Conservation (phyloP, 2,329 filamentous ascomycete species). For the Neonectria hederae region DNA sequence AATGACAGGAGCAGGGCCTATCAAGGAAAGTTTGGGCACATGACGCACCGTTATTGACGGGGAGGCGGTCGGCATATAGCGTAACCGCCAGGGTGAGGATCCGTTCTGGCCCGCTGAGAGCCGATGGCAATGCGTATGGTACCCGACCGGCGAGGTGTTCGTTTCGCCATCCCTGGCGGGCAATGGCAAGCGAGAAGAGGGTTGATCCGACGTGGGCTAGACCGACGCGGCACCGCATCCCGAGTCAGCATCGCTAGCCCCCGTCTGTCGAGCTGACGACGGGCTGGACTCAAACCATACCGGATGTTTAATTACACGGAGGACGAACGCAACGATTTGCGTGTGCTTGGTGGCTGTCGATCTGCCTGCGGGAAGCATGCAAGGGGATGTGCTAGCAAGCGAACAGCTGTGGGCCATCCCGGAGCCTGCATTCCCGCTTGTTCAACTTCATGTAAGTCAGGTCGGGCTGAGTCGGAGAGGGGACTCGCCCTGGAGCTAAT, state of each 20-base stretch:
- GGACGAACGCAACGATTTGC: slow-evolving; percentile 6
- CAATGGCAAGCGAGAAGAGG: slow-evolving; percentile 10
- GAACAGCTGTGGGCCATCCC: slow-evolving; percentile 6
- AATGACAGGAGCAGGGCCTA: slow-evolving; percentile 18
- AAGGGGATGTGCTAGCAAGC: slow-evolving; percentile 11
- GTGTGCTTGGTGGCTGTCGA: slow-evolving; percentile 9
- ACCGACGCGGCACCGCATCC: slow-evolving; percentile 17
- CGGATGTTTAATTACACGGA: slow-evolving; percentile 4
- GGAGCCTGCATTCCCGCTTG: neutral
- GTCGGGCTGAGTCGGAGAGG: neutral
- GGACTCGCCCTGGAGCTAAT: neutral
- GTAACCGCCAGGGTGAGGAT: slow-evolving; percentile 16
- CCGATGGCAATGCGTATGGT: neutral
- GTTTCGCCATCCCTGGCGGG: neutral
- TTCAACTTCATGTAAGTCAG: neutral
- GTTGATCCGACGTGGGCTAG: slow-evolving; percentile 2
- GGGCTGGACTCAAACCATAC: slow-evolving; percentile 14
- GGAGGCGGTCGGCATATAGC: slow-evolving; percentile 30
- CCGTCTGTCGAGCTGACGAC: slow-evolving; percentile 6
- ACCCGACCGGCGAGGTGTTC: slow-evolving; percentile 5
- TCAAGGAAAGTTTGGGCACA: slow-evolving; percentile 26
- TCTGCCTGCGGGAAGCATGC: slow-evolving; percentile 13
- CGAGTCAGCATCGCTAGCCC: slow-evolving; percentile 19
- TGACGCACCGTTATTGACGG: slow-evolving; percentile 34
- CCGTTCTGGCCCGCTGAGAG: slow-evolving; percentile 4